A percentile compares a stretch with the other conserved stretches of the same genome.
Conservation (phyloP, 2,329 filamentous ascomycete genomes). For the Fusarium brachygibbosum region DNA sequence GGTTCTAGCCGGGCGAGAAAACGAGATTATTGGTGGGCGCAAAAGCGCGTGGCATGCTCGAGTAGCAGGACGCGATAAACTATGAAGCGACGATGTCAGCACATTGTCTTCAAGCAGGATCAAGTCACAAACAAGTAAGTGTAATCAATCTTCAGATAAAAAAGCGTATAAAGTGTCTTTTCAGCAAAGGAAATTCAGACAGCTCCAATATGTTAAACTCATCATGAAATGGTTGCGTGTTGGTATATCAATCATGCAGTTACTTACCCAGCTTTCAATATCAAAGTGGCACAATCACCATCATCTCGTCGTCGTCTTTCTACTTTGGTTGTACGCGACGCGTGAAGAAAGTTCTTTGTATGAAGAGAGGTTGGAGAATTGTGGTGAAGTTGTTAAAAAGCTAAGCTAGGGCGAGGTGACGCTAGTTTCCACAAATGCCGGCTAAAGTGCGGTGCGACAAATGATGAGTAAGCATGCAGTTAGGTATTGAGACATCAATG, state of each 20-base stretch:
- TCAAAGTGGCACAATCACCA: neutral
- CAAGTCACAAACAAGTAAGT: constrained; percentile 3
- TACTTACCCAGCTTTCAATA: constrained; percentile 44
- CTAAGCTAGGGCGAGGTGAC: constrained; percentile 28
- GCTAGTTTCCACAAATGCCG: constrained; percentile 11
- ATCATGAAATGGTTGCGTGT: constrained; percentile 56
- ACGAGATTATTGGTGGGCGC: constrained; percentile 25
- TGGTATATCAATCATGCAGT: neutral
- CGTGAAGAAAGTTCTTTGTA: constrained; percentile 17
- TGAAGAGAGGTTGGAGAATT: constrained; percentile 27
- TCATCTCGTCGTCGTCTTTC: constrained; percentile 28
- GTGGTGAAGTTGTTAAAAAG: constrained; percentile 31
- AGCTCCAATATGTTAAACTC: constrained; percentile 78
- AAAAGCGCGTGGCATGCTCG: constrained; percentile 45
- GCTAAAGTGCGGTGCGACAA: constrained; percentile 29
- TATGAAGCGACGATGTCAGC: constrained; percentile 32
- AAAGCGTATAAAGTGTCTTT: constrained; percentile 71
- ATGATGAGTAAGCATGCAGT: constrained; percentile 24
- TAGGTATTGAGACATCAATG: neutral
- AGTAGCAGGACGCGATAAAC: constrained; percentile 12
- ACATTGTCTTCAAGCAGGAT: neutral
- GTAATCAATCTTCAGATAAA: constrained; percentile 54
- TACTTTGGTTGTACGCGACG: constrained; percentile 15
- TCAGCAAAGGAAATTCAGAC: constrained; percentile 77
- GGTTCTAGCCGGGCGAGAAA: constrained; percentile 39